Base-by-base conservation (phyloP, 2,329 filamentous ascomycete genomes). In the Ophiostoma himal-ulmi region DNA sequence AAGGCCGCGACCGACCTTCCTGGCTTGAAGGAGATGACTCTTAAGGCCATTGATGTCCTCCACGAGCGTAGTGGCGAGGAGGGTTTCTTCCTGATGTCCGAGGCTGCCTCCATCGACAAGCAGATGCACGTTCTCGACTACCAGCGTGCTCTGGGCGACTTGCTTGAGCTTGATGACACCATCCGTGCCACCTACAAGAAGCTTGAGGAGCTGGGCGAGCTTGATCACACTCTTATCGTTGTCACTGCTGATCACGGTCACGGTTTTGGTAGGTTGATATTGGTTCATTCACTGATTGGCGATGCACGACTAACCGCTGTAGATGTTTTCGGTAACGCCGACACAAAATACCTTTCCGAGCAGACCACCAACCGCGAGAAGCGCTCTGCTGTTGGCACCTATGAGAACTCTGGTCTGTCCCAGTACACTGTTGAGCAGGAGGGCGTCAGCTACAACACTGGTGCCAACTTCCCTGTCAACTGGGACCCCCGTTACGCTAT, bases 161-260 rank as follows among this genome's bases (percentile, higher is more conserved):
- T 96, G 0, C 86, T 96, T 57, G 92, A 96, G 81, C 85, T 96
- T 44, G 92, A 96, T 77, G 91, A 96, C 80, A 93, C 92, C 5
- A 82, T 96, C 75, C 88, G 88, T 69, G 91, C 91, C 22, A 93
- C 91, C 3, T 84, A 94, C 69, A 83, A 83, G 66, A 89, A 91
- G 77, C 88, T 96, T 62, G 83, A 87, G 75, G 80, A 84, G 41
- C 82, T 92, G 7, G 85, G 85, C 71, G 84, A 88, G 70, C 84
- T 93, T 41, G 86, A 94, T 11, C 87, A 93, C 72, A 96, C 92
- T 0, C 86, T 94, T 3, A 84, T 96, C 74, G 78, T 96, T 68
- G 91, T 95, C 67, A 93, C 92, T 3, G 90, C 92, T n/a, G 92
- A 96, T 77, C 92, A 95, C 82, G 92, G 92, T 60, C 92, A 96